Conservation (phyloP, 495 filamentous ascomycete species). For the Penicillium silybi region DNA sequence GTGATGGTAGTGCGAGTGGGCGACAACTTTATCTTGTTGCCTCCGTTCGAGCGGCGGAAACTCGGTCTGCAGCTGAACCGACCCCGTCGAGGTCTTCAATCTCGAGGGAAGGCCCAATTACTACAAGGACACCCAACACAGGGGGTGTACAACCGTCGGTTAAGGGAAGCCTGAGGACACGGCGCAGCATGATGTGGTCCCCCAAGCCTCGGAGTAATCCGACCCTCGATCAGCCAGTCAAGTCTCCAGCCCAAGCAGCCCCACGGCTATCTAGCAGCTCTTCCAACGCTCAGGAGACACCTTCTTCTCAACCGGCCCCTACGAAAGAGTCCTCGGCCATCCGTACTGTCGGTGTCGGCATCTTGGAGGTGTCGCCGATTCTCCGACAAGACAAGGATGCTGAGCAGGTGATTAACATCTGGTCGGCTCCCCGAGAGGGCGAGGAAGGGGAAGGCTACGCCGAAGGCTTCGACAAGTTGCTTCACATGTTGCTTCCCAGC, state of each 20-base stretch:
- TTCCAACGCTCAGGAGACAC: conserved; percentile 46
- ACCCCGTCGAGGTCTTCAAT: conserved; percentile 26
- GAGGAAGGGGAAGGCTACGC: conserved; percentile 48
- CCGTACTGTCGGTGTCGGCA: conserved; percentile 74
- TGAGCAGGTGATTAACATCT: conserved; percentile 76
- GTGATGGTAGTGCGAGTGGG: conserved; percentile 63
- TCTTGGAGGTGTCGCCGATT: conserved; percentile 73
- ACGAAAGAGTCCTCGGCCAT: conserved; percentile 48
- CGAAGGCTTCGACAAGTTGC: conserved; percentile 72
- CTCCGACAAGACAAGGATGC: conserved; percentile 71
- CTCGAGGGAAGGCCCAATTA: conserved; percentile 36
- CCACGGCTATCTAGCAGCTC: conserved; percentile 53
- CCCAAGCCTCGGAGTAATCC: conserved; percentile 31
- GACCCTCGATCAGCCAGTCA: conserved; percentile 23
- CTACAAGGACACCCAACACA: conserved; percentile 23
- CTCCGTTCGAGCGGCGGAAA: conserved; percentile 64
- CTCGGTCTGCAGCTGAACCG: conserved; percentile 37
- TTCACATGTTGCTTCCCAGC: conserved; percentile 71
- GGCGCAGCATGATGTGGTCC: conserved; percentile 84
- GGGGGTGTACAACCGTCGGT: conserved; percentile 26
- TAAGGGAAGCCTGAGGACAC: conserved; percentile 47
- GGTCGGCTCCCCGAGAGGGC: conserved; percentile 60
- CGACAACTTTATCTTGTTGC: conserved; percentile 79
- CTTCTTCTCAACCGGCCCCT: conserved; percentile 27
- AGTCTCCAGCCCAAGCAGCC: conserved; percentile 37